phyloP scores from a whole-genome alignment of 768 basidiomycete genomes.

The Mycena vulgaris region DNA sequence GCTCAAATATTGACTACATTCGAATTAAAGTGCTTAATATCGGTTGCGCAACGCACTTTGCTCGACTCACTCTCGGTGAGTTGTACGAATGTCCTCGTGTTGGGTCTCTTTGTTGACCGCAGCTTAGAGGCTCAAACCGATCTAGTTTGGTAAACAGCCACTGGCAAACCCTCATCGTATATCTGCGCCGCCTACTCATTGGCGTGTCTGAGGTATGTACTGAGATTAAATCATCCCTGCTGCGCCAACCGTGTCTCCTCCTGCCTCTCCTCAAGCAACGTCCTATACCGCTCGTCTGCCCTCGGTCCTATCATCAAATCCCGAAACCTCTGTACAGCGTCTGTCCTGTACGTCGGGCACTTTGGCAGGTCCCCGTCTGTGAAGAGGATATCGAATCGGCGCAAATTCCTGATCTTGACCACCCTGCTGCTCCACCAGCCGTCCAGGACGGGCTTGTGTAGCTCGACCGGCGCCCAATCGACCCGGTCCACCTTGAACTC shows the following conservation, averaged over 20 bases:
- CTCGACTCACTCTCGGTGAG: too few relatives aligned
- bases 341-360: background rate
- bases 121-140: too few relatives aligned
- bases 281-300: background rate
- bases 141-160: too few relatives aligned
- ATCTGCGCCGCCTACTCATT: too few relatives aligned
- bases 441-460: background rate
- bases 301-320: background rate
- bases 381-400: background rate
- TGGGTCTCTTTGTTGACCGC: too few relatives aligned
- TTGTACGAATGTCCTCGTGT: too few relatives aligned
- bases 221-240: too few relatives aligned
- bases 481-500: background rate
- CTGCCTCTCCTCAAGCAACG: background rate
- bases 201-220: too few relatives aligned
- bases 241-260: background rate
- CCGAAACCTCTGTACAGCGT: background rate
- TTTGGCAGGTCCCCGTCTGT: background rate
- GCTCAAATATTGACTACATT: too few relatives aligned
- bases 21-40: too few relatives aligned
- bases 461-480: background rate
- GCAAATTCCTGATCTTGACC: background rate
- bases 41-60: too few relatives aligned
- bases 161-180: too few relatives aligned
- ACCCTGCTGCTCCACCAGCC: background rate